Evolutionary conservation across 331 rosid species (phyloP).

Genomic region (Spiraea crenata): DNA sequence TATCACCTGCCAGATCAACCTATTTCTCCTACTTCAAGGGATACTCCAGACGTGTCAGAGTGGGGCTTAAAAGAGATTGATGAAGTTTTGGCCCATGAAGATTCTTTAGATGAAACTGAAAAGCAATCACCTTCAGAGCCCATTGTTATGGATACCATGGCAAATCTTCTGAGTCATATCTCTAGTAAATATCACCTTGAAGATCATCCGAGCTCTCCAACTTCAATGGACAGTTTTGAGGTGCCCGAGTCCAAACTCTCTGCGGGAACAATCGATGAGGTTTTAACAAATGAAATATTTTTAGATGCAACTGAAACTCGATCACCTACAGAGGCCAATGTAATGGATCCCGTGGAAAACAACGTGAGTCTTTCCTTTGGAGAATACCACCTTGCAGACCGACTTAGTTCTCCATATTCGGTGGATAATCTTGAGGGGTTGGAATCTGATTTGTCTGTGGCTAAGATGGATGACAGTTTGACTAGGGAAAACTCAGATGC

Average conservation of each 20-base stretch:
- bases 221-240: constrained; percentile 23
- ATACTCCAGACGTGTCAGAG: constrained; percentile 26
- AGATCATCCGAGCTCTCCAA: constrained; percentile 27
- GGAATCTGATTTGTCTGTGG: constrained; percentile 20
- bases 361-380: constrained; percentile 25
- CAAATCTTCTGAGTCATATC: constrained; percentile 26
- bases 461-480: constrained; percentile 21
- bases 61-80: constrained; percentile 27
- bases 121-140: background rate
- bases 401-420: constrained; percentile 29
- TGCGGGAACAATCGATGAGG: constrained; percentile 15
- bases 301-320: constrained; percentile 2
- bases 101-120: background rate
- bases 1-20: constrained; percentile 25
- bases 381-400: constrained; percentile 19
- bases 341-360: constrained; percentile 12
- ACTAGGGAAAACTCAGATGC: constrained; percentile 23
- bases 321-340: background rate
- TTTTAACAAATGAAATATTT: constrained; percentile 26
- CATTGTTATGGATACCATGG: constrained; percentile 1
- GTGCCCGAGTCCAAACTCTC: constrained; percentile 20
- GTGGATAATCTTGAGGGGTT: constrained; percentile 24
- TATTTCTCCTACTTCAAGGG: constrained; percentile 24
- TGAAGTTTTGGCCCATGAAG: constrained; percentile 29
- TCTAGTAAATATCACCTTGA: constrained; percentile 13